Conservation (phyloP, 2,329 filamentous ascomycete species). For the Colletotrichum zoysiae region DNA sequence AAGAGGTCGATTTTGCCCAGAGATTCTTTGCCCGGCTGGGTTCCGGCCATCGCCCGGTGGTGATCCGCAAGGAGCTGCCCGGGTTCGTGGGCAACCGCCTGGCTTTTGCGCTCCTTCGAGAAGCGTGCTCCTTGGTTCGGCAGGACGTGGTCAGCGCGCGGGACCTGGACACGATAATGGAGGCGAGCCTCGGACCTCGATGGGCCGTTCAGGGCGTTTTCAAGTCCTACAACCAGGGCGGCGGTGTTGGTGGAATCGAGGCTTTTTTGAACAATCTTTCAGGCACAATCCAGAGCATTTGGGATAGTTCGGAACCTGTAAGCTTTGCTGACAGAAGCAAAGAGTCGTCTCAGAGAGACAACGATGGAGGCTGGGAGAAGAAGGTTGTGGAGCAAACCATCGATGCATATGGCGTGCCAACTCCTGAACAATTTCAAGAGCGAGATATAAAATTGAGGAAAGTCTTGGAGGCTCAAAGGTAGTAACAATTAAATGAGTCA, state of each 20-base stretch:
- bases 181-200: conserved; percentile 14
- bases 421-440: neutral
- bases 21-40: conserved; percentile 9
- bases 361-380: neutral
- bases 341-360: no score
- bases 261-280: conserved; percentile 15
- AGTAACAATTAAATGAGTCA: no score
- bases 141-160: conserved; percentile 15
- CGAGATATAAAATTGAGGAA: neutral
- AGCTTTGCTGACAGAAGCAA: neutral
- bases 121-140: conserved; percentile 10
- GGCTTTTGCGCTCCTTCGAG: conserved; percentile 16
- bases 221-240: conserved; percentile 18
- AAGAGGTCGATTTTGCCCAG: conserved; percentile 5
- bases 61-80: conserved; percentile 16
- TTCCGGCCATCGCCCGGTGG: conserved; percentile 31
- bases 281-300: conserved; percentile 6
- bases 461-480: neutral
- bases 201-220: conserved; percentile 17
- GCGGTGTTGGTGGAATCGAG: conserved; percentile 11
- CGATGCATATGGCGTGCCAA: conserved; percentile 5
- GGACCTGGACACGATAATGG: conserved; percentile 15
- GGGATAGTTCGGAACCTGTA: conserved; percentile 8
- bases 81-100: conserved; percentile 21
- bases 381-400: conserved; percentile 17